Evolutionary conservation across 148 eudicot genomes (phyloP).

Genomic region (Silene uniflora): DNA sequence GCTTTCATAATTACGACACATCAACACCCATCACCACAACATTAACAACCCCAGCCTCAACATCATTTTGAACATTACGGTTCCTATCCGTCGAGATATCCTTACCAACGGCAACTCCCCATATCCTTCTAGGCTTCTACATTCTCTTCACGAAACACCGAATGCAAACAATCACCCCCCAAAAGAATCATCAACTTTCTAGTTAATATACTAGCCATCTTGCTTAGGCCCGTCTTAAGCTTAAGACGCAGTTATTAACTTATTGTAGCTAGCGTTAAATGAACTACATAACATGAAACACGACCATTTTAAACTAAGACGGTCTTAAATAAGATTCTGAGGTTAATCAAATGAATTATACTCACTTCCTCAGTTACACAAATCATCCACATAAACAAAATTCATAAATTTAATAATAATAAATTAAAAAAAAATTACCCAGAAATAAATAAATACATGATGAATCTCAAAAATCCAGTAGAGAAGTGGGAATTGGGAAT

Average conservation of each 20-base stretch:
- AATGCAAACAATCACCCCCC: conserved; percentile 15
- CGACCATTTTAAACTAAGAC: background rate
- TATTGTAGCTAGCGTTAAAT: too few relatives aligned
- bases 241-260: too few relatives aligned
- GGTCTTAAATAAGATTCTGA: background rate
- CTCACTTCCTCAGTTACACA: too few relatives aligned
- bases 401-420: too few relatives aligned
- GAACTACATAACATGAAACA: too few relatives aligned
- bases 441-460: too few relatives aligned
- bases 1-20: conserved; percentile 19
- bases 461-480: too few relatives aligned
- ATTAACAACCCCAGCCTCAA: conserved; percentile 6
- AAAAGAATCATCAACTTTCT: background rate
- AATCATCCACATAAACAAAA: background rate
- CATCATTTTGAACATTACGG: conserved; percentile 10
- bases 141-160: conserved; percentile 5
- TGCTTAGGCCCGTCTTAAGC: too few relatives aligned
- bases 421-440: too few relatives aligned
- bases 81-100: conserved; percentile 16
- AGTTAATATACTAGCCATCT: background rate
- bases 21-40: conserved; percentile 8
- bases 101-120: background rate
- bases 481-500: too few relatives aligned
- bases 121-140: background rate
- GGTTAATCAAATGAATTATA: too few relatives aligned